Percentiles rank a stretch among this genome's conserved stretches.
Evolutionary conservation across 192 early-diverging fungal species (phyloP).

Genomic region (Linnemannia zychae): DNA sequence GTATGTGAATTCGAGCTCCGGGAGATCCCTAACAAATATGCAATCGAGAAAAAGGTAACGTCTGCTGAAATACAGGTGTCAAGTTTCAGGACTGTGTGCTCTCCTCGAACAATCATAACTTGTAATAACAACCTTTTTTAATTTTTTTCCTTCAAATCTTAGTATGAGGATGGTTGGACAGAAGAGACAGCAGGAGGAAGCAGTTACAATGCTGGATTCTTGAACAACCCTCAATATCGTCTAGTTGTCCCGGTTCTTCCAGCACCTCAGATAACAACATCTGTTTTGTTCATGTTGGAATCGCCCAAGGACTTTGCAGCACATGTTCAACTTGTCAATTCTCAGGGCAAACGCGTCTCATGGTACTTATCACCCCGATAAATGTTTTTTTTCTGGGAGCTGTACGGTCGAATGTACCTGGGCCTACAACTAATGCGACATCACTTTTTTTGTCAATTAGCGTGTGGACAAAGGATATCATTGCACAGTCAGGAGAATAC

Average conservation of each 20-base stretch:
- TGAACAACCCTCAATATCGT: constrained; percentile 86
- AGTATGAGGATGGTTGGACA: constrained; percentile 74
- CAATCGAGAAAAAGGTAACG: constrained; percentile 67
- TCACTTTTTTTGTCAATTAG: constrained; percentile 28
- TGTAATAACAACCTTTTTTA: no score
- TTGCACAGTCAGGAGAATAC: constrained; percentile 82
- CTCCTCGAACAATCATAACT: no score
- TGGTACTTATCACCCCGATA: constrained; percentile 60
- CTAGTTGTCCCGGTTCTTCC: constrained; percentile 70
- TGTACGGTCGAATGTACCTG: no score
- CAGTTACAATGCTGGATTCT: constrained; percentile 73
- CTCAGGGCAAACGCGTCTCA: constrained; percentile 77
- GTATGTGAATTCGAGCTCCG: constrained; percentile 72
- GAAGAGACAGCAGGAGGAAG: constrained; percentile 84
- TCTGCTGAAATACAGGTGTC: neutral
- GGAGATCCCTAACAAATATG: constrained; percentile 72
- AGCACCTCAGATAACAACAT: constrained; percentile 41
- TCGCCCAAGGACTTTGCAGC: constrained; percentile 73
- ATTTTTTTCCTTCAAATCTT: neutral
- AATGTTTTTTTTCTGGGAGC: no score
- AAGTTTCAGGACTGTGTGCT: no score
- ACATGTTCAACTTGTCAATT: constrained; percentile 76
- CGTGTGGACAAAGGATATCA: constrained; percentile 69
- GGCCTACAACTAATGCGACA: no score
- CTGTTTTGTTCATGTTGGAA: constrained; percentile 73